These are phyloP conservation scores for Fusarium siculi DNA, from an alignment of 2,329 filamentous ascomycete species.

Conservation along the genomic window DNA sequence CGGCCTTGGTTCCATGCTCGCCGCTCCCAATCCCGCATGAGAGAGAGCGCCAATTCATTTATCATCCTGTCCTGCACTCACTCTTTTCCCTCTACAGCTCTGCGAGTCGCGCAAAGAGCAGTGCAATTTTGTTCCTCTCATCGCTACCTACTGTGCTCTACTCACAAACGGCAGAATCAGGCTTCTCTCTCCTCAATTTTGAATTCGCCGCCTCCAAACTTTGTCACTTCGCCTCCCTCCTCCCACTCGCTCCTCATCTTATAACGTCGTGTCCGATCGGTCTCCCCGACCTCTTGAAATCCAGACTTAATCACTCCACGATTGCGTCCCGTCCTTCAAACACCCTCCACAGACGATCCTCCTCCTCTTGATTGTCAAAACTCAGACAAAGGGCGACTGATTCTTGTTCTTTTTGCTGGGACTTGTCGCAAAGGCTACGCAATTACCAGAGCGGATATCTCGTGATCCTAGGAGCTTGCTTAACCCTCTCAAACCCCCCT, in stretches of 20 bases:
- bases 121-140: slow-evolving; percentile 18
- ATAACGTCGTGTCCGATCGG: slow-evolving; percentile 30
- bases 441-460: slow-evolving; percentile 27
- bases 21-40: slow-evolving; percentile 32
- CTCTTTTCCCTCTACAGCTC: slow-evolving; percentile 3
- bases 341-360: slow-evolving; percentile 30
- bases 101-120: slow-evolving; percentile 28
- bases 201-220: slow-evolving; percentile 7
- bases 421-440: slow-evolving; percentile 25
- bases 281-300: slow-evolving; percentile 39
- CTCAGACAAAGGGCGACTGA: slow-evolving; percentile 14
- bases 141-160: neutral
- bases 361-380: slow-evolving; percentile 16
- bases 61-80: slow-evolving; percentile 35
- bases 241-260: slow-evolving; percentile 15
- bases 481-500: slow-evolving; percentile 36
- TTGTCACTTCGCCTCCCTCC: slow-evolving; percentile 10
- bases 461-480: slow-evolving; percentile 38
- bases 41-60: slow-evolving; percentile 33
- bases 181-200: neutral
- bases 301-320: slow-evolving; percentile 37
- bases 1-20: slow-evolving; percentile 30
- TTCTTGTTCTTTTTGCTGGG: slow-evolving; percentile 2
- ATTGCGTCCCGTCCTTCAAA: slow-evolving; percentile 31
- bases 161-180: neutral